phyloP scores from a whole-genome alignment of 352 stramenopile species.

The Phytophthora multivora region DNA sequence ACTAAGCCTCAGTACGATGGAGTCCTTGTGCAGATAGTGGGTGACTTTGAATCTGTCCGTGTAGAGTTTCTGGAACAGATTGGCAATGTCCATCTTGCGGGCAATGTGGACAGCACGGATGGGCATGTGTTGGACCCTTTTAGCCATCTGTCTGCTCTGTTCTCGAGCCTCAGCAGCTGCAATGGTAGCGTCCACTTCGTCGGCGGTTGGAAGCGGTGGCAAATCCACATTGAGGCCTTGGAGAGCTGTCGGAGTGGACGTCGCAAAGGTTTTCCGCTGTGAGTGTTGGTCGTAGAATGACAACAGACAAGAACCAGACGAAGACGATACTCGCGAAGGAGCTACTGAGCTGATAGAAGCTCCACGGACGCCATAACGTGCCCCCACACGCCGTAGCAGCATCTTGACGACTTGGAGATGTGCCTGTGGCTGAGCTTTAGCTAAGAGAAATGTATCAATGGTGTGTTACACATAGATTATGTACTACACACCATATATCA shows the following conservation, averaged over 20 bases:
- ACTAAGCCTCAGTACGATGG: slow-evolving; percentile 70
- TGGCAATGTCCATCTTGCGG: slow-evolving; percentile 86
- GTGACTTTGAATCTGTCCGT: slow-evolving; percentile 84
- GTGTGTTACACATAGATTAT: slow-evolving; percentile 8
- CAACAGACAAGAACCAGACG: slow-evolving; percentile 23
- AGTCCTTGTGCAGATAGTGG: slow-evolving; percentile 85
- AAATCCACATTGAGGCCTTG: slow-evolving; percentile 42
- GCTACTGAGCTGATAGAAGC: slow-evolving; percentile 9
- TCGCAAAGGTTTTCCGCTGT: slow-evolving; percentile 16
- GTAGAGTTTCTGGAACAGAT: slow-evolving; percentile 88
- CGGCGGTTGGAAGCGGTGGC: slow-evolving; percentile 53
- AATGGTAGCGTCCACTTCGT: slow-evolving; percentile 75
- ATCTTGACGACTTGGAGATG: slow-evolving; percentile 29
- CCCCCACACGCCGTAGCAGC: slow-evolving; percentile 50
- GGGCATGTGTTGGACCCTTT: slow-evolving; percentile 77
- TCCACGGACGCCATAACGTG: slow-evolving; percentile 20
- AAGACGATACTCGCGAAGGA: slow-evolving; percentile 1
- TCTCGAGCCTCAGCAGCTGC: slow-evolving; percentile 60
- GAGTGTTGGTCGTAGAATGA: slow-evolving; percentile 14
- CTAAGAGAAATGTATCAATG: slow-evolving; percentile 2
- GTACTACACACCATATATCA: neutral
- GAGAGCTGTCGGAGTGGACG: slow-evolving; percentile 9
- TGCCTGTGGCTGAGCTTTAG: slow-evolving; percentile 15
- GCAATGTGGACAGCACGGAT: slow-evolving; percentile 84
- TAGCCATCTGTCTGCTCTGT: slow-evolving; percentile 45